phyloP scores from a whole-genome alignment of 495 filamentous ascomycete species.

The Physcia stellaris region DNA sequence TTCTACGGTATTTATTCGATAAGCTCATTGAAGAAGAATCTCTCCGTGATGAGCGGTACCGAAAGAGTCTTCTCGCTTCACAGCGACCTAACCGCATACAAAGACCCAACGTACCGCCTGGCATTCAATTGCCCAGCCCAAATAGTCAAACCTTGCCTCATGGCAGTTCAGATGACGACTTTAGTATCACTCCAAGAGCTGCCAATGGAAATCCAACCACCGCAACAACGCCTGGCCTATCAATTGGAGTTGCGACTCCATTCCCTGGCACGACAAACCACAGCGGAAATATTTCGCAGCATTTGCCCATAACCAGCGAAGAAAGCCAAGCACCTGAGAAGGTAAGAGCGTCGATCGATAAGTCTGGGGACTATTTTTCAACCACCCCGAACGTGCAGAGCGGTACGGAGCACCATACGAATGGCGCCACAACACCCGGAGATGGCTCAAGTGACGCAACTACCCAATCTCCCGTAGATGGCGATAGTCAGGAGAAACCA shows the following conservation, averaged over 20 bases:
- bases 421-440: conserved; percentile 30
- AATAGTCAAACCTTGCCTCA: conserved; percentile 31
- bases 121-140: conserved; percentile 50
- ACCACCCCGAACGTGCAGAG: conserved; percentile 18
- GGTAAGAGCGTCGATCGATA: conserved; percentile 32
- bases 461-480: conserved; percentile 47
- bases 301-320: conserved; percentile 35
- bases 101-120: conserved; percentile 42
- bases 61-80: conserved; percentile 48
- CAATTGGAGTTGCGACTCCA: conserved; percentile 71
- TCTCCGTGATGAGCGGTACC: conserved; percentile 58
- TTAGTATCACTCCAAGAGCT: conserved; percentile 47
- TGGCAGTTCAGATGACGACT: conserved; percentile 34
- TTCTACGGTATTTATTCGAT: conserved; percentile 83
- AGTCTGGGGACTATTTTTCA: conserved; percentile 55
- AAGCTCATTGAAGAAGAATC: conserved; percentile 84
- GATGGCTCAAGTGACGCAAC: conserved; percentile 27
- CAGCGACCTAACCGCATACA: conserved; percentile 37
- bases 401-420: conserved; percentile 19
- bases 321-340: conserved; percentile 32
- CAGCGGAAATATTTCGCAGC: conserved; percentile 15
- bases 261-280: conserved; percentile 18
- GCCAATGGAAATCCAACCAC: conserved; percentile 42
- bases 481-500: conserved; percentile 51
- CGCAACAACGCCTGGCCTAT: conserved; percentile 57